phyloP scores from a whole-genome alignment of 257 asterid species.

The Solanum corneliomulleri region DNA sequence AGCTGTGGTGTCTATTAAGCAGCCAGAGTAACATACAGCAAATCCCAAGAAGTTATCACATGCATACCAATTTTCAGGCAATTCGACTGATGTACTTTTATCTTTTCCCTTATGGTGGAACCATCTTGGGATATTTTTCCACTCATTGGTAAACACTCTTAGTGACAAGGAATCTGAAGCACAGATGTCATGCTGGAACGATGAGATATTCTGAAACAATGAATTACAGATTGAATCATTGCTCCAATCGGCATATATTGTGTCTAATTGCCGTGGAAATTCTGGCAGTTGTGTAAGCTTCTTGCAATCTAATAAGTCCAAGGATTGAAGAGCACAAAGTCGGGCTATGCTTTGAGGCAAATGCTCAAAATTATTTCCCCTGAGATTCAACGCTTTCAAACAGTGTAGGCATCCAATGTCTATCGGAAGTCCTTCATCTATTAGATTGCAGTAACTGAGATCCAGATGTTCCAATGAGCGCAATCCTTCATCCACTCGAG shows the following conservation, averaged over 20 bases:
- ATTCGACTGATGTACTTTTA: not conserved
- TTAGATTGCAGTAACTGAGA: not conserved
- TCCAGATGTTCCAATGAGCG: not conserved
- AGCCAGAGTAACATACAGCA: not conserved
- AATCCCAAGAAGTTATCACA: not conserved
- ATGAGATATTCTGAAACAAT: not conserved
- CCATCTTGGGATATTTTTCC: not conserved
- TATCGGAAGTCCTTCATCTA: not conserved
- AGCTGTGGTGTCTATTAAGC: not conserved
- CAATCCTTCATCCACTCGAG: accelerated
- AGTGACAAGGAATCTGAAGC: not conserved
- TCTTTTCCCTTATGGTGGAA: not conserved
- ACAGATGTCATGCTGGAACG: not conserved
- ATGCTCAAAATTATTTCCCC: no score
- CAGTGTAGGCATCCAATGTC: not conserved
- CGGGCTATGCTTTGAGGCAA: not conserved
- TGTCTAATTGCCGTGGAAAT: not conserved
- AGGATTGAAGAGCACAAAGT: not conserved
- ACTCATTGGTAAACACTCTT: not conserved
- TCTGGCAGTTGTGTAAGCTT: not conserved
- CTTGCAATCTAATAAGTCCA: not conserved
- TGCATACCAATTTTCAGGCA: not conserved
- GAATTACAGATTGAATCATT: not conserved
- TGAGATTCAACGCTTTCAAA: not conserved
- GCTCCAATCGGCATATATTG: not conserved